Evolutionary conservation across 257 asterid species (phyloP).

Genomic region (Leptodermis oblonga): DNA sequence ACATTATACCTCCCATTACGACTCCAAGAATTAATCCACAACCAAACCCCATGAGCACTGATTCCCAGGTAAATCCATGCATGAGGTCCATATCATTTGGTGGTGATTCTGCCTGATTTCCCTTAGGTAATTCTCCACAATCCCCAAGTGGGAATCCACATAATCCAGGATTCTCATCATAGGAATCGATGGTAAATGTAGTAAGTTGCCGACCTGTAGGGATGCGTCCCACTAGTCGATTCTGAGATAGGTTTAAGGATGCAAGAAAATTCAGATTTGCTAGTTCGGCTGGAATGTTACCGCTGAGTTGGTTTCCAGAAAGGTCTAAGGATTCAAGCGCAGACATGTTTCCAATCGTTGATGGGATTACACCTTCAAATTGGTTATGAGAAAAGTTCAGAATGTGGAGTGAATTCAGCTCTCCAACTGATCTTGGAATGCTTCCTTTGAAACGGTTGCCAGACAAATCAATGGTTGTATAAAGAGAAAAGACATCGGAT

Average conservation of each 20-base stretch:
- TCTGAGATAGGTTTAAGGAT: conserved; percentile 20
- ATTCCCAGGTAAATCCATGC: conserved; percentile 3
- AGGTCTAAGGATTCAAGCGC: too few relatives aligned
- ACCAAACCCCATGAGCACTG: not conserved
- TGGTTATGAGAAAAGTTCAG: conserved; percentile 12
- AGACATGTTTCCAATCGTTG: not conserved
- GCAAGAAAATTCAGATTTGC: conserved; percentile 15
- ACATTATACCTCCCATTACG: not conserved
- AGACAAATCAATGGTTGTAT: conserved; percentile 20
- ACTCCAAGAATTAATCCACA: conserved; percentile 2
- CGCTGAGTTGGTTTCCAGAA: conserved; percentile 17
- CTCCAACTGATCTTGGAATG: conserved; percentile 11
- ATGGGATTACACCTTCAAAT: conserved; percentile 5
- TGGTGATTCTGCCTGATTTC: not conserved
- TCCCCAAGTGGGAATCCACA: too few relatives aligned
- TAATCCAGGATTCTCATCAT: too few relatives aligned
- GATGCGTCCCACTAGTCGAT: too few relatives aligned
- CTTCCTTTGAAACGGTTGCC: conserved; percentile 13
- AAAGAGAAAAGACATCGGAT: not conserved
- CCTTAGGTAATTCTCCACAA: conserved; percentile 24
- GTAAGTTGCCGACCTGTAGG: too few relatives aligned
- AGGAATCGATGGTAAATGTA: too few relatives aligned
- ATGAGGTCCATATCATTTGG: not conserved
- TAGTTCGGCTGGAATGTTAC: conserved; percentile 27
- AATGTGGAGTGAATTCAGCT: not conserved